Evolutionary conservation across 2,329 filamentous ascomycete species (phyloP).

Genomic region (Colletotrichum phormii): DNA sequence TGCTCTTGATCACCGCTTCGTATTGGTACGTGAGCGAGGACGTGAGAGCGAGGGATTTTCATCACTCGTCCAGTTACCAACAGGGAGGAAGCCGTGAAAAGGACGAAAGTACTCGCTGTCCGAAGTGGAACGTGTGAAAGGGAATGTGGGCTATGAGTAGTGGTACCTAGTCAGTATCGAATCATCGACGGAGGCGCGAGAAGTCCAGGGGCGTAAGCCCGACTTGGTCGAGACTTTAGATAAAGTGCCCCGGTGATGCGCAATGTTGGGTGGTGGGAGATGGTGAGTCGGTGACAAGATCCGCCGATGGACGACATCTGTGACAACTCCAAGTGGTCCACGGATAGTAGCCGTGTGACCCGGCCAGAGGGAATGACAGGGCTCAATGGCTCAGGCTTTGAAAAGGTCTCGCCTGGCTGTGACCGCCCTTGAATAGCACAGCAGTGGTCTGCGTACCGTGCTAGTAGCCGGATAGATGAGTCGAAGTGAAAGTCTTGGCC

Average conservation of each 20-base stretch:
- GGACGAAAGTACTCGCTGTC: neutral
- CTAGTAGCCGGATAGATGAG: neutral
- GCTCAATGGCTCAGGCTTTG: neutral
- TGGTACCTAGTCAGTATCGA: neutral
- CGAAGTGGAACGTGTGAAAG: neutral
- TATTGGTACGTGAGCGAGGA: neutral
- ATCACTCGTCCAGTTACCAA: neutral
- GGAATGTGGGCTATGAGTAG: neutral
- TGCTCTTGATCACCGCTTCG: neutral
- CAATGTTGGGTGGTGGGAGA: neutral
- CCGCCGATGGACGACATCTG: neutral
- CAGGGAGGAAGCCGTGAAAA: neutral
- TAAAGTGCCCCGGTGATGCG: neutral
- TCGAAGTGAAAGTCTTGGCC: slow-evolving; percentile 5
- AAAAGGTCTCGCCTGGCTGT: neutral
- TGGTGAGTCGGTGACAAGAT: neutral
- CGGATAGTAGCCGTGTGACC: neutral
- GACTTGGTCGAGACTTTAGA: neutral
- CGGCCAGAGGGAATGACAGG: slow-evolving; percentile 8
- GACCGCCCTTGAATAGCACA: neutral
- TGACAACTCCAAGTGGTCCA: neutral
- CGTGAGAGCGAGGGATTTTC: neutral
- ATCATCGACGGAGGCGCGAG: neutral
- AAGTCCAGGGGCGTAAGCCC: neutral
- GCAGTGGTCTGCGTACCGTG: neutral